These are phyloP conservation scores for Piper betle DNA, from an alignment of 164 flowering plant species.

Conservation along the genomic window DNA sequence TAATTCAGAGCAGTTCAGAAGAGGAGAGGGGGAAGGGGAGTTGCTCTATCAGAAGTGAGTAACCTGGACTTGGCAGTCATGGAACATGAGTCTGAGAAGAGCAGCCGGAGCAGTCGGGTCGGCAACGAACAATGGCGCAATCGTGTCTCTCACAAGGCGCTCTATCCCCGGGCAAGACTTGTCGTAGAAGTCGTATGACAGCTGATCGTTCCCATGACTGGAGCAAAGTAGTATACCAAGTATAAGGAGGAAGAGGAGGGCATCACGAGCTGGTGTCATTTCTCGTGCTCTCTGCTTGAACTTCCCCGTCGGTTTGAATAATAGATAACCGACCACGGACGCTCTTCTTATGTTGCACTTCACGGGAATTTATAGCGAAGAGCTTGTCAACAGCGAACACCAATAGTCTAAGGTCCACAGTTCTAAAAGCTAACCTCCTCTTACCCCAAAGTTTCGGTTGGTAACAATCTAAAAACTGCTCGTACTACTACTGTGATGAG, in stretches of 20 bases:
- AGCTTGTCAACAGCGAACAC: too few species aligned
- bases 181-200: slow-evolving; percentile 29
- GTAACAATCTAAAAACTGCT: background rate
- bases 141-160: slow-evolving; percentile 24
- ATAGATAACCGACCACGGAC: background rate
- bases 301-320: background rate
- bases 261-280: background rate
- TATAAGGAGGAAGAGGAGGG: background rate
- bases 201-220: background rate
- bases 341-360: background rate
- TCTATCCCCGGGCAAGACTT: slow-evolving; percentile 41
- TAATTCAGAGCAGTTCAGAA: background rate
- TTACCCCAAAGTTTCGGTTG: background rate
- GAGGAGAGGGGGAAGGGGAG: background rate
- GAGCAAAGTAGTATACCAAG: background rate
- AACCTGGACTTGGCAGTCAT: slow-evolving; percentile 66
- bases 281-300: background rate
- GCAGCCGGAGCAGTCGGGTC: slow-evolving; percentile 41
- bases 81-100: slow-evolving; percentile 46
- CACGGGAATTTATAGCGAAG: background rate
- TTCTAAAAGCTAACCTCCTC: background rate
- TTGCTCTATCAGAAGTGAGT: background rate
- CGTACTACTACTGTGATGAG: background rate
- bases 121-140: slow-evolving; percentile 13
- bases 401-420: too few species aligned